These are phyloP conservation scores for Phaeotremella fagi DNA, from an alignment of 768 basidiomycete species.

Conservation along the genomic window DNA sequence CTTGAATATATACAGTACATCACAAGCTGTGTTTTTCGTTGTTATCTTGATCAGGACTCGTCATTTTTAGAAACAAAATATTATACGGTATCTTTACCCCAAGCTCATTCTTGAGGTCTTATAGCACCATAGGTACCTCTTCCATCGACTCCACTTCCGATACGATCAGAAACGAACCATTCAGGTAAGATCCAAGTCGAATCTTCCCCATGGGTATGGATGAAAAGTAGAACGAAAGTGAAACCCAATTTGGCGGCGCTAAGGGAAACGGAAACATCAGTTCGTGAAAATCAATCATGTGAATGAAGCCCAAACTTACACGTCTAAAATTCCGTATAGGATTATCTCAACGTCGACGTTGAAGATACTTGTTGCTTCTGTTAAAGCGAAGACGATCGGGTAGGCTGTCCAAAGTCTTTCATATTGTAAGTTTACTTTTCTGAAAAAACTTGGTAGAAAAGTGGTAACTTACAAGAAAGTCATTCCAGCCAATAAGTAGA, in stretches of 20 bases:
- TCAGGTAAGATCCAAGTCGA: slow-evolving; percentile 33
- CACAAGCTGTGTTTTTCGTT: too few species aligned
- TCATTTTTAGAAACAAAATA: too few species aligned
- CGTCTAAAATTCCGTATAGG: slow-evolving; percentile 45
- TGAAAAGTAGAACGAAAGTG: slow-evolving; percentile 35
- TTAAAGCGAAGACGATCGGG: slow-evolving; percentile 45
- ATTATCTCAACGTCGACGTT: slow-evolving; percentile 45
- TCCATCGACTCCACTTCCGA: slow-evolving; percentile 24
- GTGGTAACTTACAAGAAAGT: slow-evolving; percentile 33
- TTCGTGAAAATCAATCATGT: not conserved
- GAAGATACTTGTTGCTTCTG: slow-evolving; percentile 42
- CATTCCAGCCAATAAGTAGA: slow-evolving; percentile 30
- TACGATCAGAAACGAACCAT: slow-evolving; percentile 28
- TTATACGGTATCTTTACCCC: too few species aligned
- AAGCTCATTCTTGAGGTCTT: not conserved
- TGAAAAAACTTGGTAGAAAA: too few species aligned
- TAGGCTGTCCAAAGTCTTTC: slow-evolving; percentile 45
- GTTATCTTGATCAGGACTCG: too few species aligned
- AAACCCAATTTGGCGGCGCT: slow-evolving; percentile 34
- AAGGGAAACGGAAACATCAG: not conserved
- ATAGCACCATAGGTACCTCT: slow-evolving; percentile 37
- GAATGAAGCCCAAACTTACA: slow-evolving; percentile 22
- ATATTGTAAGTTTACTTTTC: too few species aligned
- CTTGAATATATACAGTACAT: too few species aligned
- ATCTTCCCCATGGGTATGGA: slow-evolving; percentile 37